A percentile compares a stretch with the other conserved stretches of the same genome.
Conservation (phyloP, 2,329 filamentous ascomycete species). For the Pseudocercospora cruenta region DNA sequence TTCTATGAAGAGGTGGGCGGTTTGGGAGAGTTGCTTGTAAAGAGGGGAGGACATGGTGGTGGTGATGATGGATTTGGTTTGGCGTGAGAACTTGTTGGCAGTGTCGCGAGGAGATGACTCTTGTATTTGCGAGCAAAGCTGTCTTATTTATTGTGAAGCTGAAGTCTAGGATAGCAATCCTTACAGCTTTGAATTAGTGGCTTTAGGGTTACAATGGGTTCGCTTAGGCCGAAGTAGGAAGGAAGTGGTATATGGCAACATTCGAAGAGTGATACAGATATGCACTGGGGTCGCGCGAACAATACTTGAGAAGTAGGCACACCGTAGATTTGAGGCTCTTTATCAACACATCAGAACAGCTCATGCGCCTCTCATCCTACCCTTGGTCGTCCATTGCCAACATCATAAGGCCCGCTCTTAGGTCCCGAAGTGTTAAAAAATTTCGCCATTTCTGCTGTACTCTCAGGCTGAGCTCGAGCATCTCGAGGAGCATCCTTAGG, state of each 20-base stretch:
- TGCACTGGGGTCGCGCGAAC: background rate
- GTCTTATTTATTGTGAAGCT: too few species aligned
- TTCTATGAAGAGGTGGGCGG: background rate
- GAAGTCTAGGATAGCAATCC: background rate
- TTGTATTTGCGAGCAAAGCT: too few species aligned
- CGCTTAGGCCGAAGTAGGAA: background rate
- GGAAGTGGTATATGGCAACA: background rate
- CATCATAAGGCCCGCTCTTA: background rate
- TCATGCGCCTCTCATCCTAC: background rate
- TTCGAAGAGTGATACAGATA: background rate
- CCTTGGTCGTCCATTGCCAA: background rate
- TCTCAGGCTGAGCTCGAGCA: slow-evolving; percentile 69
- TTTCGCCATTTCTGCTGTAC: background rate
- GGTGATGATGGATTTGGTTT: too few species aligned
- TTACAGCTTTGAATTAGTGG: too few species aligned
- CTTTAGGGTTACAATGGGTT: too few species aligned
- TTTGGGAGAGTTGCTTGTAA: background rate
- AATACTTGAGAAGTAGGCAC: background rate
- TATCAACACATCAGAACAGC: background rate
- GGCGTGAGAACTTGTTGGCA: too few species aligned
- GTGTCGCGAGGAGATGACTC: too few species aligned
- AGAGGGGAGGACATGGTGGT: background rate
- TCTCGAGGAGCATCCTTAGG: slow-evolving; percentile 65
- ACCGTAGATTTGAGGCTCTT: background rate
- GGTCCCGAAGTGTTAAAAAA: background rate